phyloP scores from a whole-genome alignment of 2,329 filamentous ascomycete species.

The Biscogniauxia marginata region DNA sequence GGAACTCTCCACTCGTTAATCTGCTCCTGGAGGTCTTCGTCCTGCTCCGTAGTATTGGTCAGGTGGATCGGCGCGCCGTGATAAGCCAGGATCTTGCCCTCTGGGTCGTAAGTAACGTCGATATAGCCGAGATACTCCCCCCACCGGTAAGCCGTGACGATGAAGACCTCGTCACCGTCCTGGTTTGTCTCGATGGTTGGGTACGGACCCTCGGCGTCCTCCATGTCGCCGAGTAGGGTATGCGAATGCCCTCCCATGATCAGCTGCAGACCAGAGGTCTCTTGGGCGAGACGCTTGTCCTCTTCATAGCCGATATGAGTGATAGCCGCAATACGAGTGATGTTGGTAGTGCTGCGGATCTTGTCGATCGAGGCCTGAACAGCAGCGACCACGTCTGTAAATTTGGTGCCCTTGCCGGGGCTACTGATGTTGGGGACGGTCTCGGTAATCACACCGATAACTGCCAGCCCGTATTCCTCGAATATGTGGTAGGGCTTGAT shows the following conservation, averaged over 20 bases:
- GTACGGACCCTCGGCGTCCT: conserved; percentile 58
- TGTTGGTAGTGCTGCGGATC: conserved; percentile 59
- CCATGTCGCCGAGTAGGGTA: conserved; percentile 57
- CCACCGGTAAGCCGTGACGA: conserved; percentile 68
- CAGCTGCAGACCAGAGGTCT: conserved; percentile 63
- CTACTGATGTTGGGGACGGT: conserved; percentile 58
- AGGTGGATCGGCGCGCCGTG: conserved; percentile 63
- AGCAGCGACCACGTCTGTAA: conserved; percentile 55
- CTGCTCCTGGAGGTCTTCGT: conserved; percentile 55
- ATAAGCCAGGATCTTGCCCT: conserved; percentile 62
- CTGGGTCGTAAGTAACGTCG: conserved; percentile 60
- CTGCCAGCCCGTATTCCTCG: conserved; percentile 56
- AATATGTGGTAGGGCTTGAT: conserved; percentile 67
- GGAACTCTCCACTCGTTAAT: conserved; percentile 58
- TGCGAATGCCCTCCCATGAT: conserved; percentile 50
- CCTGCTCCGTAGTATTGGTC: conserved; percentile 59
- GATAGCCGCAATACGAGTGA: conserved; percentile 63
- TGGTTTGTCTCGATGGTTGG: conserved; percentile 62
- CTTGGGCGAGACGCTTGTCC: conserved; percentile 58
- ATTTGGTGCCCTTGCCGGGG: conserved; percentile 56
- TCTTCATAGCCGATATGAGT: conserved; percentile 67
- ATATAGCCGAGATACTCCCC: conserved; percentile 68
- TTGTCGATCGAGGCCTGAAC: conserved; percentile 62
- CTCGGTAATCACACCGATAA: conserved; percentile 64
- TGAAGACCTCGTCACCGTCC: conserved; percentile 65